Conservation (phyloP, 192 early-diverging fungal species). For the Glomus cerebriforme region DNA sequence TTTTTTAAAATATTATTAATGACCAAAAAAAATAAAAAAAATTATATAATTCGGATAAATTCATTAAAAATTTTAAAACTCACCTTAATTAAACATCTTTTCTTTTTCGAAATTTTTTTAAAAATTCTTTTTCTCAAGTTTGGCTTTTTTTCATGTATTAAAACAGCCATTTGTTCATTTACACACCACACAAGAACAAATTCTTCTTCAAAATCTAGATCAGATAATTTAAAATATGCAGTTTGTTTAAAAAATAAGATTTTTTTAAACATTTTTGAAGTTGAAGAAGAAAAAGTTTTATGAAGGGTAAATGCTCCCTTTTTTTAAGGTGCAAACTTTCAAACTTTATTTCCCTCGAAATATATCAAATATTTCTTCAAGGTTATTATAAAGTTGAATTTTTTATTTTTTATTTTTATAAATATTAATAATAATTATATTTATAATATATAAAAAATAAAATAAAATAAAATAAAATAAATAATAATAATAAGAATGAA, state of each 20-base stretch:
- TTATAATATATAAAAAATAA: no score
- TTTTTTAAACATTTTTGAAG: background rate
- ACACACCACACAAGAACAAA: background rate
- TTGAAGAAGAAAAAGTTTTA: background rate
- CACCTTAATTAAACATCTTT: background rate
- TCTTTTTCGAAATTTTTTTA: background rate
- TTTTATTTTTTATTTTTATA: no score
- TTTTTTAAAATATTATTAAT: no score
- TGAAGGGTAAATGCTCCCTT: no score
- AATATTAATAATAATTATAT: no score
- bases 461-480: no score
- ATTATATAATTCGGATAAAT: background rate
- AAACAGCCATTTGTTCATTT: background rate
- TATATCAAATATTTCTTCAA: background rate
- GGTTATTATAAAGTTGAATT: no score
- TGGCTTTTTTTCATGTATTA: background rate
- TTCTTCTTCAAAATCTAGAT: background rate
- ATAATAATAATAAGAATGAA: no score
- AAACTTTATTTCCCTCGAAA: background rate
- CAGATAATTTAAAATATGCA: background rate
- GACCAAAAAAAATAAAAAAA: background rate
- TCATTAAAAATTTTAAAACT: background rate
- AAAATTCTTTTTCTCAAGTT: background rate
- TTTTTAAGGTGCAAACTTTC: background rate
- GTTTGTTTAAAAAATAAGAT: background rate